phyloP scores from a whole-genome alignment of 441 rosid genomes.

The Omphalea diandra region DNA sequence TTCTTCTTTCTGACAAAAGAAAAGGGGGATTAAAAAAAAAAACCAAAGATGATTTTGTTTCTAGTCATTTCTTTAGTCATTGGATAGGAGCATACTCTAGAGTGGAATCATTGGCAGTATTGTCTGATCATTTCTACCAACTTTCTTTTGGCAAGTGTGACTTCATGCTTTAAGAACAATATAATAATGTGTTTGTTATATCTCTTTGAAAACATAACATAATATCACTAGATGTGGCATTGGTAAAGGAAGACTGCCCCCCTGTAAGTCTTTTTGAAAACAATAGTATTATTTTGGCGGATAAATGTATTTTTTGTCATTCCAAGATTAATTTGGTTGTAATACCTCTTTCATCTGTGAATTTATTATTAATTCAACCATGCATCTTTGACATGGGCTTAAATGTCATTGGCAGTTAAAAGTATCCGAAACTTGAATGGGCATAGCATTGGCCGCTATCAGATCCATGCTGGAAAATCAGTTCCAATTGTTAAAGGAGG shows the following conservation, averaged over 20 bases:
- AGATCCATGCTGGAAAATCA: constrained; percentile 94
- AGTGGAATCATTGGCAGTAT: too few species aligned
- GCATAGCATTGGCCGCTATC: constrained; percentile 88
- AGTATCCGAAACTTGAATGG: constrained; percentile 92
- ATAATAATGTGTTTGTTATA: not conserved
- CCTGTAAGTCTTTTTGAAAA: not conserved
- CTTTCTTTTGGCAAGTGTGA: too few species aligned
- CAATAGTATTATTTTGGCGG: not conserved
- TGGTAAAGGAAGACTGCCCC: too few species aligned
- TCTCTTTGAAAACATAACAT: too few species aligned
- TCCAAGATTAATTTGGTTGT: not conserved
- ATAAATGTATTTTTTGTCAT: not conserved
- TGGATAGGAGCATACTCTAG: too few species aligned
- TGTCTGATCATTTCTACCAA: too few species aligned
- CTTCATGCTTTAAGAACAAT: not conserved
- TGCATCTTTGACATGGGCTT: constrained; percentile 6
- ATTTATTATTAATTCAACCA: not conserved
- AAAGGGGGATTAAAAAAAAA: too few species aligned
- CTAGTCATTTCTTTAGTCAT: too few species aligned
- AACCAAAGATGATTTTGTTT: too few species aligned
- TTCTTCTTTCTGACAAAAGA: too few species aligned
- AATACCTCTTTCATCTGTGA: not conserved
- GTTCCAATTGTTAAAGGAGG: constrained; percentile 98
- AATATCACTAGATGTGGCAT: too few species aligned
- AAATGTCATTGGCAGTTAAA: constrained; percentile 60